phyloP scores from a whole-genome alignment of 768 basidiomycete genomes.

The Boletus sensibilis region DNA sequence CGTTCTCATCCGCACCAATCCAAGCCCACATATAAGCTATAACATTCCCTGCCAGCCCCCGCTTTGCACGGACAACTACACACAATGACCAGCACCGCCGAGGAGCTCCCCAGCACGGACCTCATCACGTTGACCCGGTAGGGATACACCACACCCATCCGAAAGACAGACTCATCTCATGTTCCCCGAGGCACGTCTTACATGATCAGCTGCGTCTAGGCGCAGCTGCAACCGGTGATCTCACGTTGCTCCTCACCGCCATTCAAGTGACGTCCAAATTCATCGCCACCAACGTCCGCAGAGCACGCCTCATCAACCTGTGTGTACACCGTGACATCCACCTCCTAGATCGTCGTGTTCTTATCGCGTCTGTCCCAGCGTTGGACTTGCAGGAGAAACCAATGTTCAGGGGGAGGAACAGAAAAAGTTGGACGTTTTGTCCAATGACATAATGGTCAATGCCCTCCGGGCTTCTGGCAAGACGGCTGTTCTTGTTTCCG shows the following conservation, averaged over 20 bases:
- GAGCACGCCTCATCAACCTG: slow-evolving; percentile 97
- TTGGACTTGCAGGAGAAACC: slow-evolving; percentile 93
- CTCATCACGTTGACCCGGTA: slow-evolving; percentile 92
- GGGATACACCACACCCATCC: slow-evolving; percentile 17
- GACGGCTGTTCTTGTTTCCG: slow-evolving; percentile 94
- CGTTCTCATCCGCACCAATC: slow-evolving; percentile 21
- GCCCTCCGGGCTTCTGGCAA: slow-evolving; percentile 95
- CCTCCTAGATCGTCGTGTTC: neutral
- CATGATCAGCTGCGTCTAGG: slow-evolving; percentile 83
- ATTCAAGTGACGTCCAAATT: slow-evolving; percentile 97
- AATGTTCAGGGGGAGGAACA: slow-evolving; percentile 99
- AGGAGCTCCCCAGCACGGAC: slow-evolving; percentile 78
- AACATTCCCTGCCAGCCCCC: neutral
- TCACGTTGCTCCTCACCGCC: slow-evolving; percentile 91
- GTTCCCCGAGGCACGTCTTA: slow-evolving; percentile 71
- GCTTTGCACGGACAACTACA: neutral
- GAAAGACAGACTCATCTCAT: slow-evolving; percentile 3
- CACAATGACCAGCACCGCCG: slow-evolving; percentile 34
- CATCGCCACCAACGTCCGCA: slow-evolving; percentile 96
- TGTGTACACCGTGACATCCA: slow-evolving; percentile 39
- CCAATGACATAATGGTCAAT: slow-evolving; percentile 99
- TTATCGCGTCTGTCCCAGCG: slow-evolving; percentile 45
- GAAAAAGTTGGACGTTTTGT: slow-evolving; percentile 97
- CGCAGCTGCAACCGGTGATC: slow-evolving; percentile 82
- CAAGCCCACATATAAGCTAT: slow-evolving; percentile 10